phyloP scores from a whole-genome alignment of 1,139 yeast genomes.

The Candida gigantensis region DNA sequence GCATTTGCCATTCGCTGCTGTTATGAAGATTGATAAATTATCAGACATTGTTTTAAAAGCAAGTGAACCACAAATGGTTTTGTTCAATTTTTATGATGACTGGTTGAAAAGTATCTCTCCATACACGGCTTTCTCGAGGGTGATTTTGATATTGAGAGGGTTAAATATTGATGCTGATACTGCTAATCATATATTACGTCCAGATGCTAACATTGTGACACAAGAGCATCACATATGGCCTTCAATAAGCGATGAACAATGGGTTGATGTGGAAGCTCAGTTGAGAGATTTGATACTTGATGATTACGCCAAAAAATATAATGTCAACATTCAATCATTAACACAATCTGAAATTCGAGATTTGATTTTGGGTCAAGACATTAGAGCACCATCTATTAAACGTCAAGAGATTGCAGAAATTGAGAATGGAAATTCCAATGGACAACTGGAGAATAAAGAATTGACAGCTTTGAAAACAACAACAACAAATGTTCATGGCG shows the following conservation, averaged over 20 bases:
- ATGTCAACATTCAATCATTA: conserved; percentile 80
- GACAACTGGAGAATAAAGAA: conserved; percentile 34
- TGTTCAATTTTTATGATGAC: conserved; percentile 90
- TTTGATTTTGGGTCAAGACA: conserved; percentile 90
- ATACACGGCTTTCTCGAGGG: conserved; percentile 90
- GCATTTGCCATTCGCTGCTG: conserved; percentile 85
- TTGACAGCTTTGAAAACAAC: conserved; percentile 80
- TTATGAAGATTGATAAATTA: conserved; percentile 78
- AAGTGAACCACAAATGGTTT: conserved; percentile 88
- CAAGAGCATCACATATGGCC: conserved; percentile 94
- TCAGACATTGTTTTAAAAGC: conserved; percentile 81
- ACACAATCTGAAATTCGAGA: conserved; percentile 95
- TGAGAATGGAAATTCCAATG: conserved; percentile 47
- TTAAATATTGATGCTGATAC: conserved; percentile 75
- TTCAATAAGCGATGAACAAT: conserved; percentile 78
- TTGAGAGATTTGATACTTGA: conserved; percentile 82
- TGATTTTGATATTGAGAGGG: conserved; percentile 77
- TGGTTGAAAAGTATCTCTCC: conserved; percentile 86
- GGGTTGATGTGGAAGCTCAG: conserved; percentile 88
- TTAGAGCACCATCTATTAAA: conserved; percentile 83
- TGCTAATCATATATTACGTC: conserved; percentile 73
- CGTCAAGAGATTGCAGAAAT: conserved; percentile 78
- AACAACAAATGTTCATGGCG: conserved; percentile 92
- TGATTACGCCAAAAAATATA: conserved; percentile 84
- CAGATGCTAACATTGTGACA: conserved; percentile 69